Evolutionary conservation across 352 stramenopile species (phyloP).

Genomic region (Phytopythium sindhum): DNA sequence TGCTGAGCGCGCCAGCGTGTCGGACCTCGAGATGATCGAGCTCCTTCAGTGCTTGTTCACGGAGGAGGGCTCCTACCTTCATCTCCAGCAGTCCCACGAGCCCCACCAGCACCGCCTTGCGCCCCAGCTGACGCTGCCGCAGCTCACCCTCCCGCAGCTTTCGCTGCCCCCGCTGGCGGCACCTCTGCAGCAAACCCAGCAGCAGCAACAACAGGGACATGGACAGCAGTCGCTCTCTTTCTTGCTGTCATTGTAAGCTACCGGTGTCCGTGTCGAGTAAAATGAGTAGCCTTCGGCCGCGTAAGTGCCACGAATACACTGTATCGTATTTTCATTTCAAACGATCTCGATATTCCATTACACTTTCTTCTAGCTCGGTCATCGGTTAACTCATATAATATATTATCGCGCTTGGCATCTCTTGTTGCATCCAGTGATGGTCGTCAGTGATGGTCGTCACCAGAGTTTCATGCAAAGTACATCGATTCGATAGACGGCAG

Average conservation of each 20-base stretch:
- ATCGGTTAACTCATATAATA: no score
- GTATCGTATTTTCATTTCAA: no score
- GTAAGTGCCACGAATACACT: neutral
- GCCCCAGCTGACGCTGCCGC: neutral
- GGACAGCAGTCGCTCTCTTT: slow-evolving; percentile 1
- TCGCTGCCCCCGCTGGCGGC: neutral
- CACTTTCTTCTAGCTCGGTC: no score
- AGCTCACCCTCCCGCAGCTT: neutral
- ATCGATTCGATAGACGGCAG: no score
- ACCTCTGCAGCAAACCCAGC: neutral
- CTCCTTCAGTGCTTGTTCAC: slow-evolving; percentile 41
- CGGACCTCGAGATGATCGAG: slow-evolving; percentile 41
- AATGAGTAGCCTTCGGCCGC: neutral
- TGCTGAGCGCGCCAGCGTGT: slow-evolving; percentile 24
- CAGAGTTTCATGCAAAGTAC: no score
- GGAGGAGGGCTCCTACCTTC: slow-evolving; percentile 18
- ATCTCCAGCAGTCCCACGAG: neutral
- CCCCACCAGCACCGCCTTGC: neutral
- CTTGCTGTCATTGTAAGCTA: slow-evolving; percentile 5
- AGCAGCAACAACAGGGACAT: neutral
- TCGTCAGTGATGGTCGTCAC: no score
- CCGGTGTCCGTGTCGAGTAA: neutral
- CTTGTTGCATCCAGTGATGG: no score
- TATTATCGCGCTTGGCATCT: no score
- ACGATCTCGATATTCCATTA: no score